A percentile compares a stretch with the other conserved stretches of the same genome.
phyloP scores from a whole-genome alignment of 257 asterid genomes.

The Rehmannia glutinosa region DNA sequence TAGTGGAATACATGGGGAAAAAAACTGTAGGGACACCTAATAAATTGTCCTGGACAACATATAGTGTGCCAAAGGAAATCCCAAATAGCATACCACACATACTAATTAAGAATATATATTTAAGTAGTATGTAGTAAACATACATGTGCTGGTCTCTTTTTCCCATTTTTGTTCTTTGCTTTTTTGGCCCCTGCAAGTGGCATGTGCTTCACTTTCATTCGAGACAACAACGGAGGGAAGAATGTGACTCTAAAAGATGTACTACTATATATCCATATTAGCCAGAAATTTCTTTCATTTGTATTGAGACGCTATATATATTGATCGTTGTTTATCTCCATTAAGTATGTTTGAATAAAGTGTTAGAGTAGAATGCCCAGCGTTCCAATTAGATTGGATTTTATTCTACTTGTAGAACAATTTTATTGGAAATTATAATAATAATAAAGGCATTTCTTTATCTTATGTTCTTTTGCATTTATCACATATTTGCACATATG shows the following conservation, averaged over 20 bases:
- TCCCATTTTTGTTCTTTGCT: background rate
- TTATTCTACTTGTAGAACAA: no score
- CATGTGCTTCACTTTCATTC: conserved; percentile 24
- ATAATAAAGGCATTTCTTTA: no score
- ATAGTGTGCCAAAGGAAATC: conserved; percentile 20
- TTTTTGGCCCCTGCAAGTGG: conserved; percentile 1
- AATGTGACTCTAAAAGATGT: background rate
- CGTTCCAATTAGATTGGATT: no score
- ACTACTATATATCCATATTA: background rate
- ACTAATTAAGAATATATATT: background rate
- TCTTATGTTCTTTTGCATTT: no score
- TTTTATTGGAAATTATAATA: no score
- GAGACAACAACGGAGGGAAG: background rate
- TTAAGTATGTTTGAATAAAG: no score
- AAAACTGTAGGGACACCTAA: conserved; percentile 17
- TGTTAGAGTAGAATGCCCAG: no score
- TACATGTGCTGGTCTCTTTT: conserved; percentile 26
- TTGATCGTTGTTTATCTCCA: no score
- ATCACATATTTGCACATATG: no score
- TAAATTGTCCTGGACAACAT: conserved; percentile 18
- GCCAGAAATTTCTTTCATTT: background rate
- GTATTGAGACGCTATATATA: no score
- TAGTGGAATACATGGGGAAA: background rate
- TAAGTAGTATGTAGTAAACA: background rate
- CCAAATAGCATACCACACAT: background rate